Evolutionary conservation across 139 green algal species (phyloP).

Genomic region (Micractinium conductrix): DNA sequence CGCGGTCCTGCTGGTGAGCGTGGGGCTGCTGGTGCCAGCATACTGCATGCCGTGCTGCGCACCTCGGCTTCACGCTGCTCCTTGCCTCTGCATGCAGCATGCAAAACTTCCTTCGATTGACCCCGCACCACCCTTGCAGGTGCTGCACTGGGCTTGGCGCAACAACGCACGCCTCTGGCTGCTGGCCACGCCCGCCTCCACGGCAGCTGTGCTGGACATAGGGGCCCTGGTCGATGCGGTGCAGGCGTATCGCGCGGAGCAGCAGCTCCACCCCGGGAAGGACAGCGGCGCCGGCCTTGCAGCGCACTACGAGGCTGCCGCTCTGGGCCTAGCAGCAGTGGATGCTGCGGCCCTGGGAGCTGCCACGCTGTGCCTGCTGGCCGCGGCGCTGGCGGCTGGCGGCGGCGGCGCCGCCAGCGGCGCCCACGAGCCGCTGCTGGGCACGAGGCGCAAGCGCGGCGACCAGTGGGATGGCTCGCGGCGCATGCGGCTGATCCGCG

Average conservation of each 20-base stretch:
- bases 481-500: slow-evolving; percentile 12
- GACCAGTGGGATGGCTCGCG: neutral
- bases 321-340: neutral
- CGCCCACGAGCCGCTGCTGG: neutral
- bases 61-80: neutral
- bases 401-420: neutral
- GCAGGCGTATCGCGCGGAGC: neutral
- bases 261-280: neutral
- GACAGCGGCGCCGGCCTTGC: neutral
- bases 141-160: neutral
- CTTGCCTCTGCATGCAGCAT: neutral
- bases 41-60: neutral
- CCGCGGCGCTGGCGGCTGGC: neutral
- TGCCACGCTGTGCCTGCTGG: slow-evolving; percentile 4
- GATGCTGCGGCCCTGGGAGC: neutral
- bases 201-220: neutral
- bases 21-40: neutral
- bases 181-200: slow-evolving; percentile 6
- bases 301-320: neutral
- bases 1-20: slow-evolving; percentile 4
- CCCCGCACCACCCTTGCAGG: neutral
- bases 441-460: neutral
- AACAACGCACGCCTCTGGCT: slow-evolving; percentile 12
- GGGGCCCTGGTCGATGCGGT: slow-evolving; percentile 12
- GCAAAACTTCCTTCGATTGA: no score